These are phyloP conservation scores for Vitis labrusca DNA, from an alignment of 164 flowering plant species.

Conservation along the genomic window DNA sequence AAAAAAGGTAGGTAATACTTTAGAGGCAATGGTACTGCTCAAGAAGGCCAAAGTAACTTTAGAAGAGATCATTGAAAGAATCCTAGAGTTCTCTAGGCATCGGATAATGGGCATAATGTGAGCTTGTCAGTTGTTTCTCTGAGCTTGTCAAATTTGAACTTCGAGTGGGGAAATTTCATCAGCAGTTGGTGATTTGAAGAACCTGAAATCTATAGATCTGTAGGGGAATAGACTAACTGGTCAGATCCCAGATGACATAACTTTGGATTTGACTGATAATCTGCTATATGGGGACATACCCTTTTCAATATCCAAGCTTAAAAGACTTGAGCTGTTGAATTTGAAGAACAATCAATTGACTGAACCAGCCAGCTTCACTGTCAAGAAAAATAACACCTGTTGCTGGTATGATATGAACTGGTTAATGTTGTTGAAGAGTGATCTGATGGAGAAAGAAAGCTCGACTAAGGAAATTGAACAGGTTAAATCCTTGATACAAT, in stretches of 20 bases:
- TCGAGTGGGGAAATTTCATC: constrained; percentile 89
- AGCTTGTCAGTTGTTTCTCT: constrained; percentile 62
- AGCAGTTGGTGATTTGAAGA: constrained; percentile 69
- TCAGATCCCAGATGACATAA: constrained; percentile 90
- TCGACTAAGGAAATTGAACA: constrained; percentile 57
- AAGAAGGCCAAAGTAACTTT: constrained; percentile 62
- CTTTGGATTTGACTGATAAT: constrained; percentile 59
- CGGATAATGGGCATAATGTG: constrained; percentile 52
- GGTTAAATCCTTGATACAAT: constrained; percentile 38
- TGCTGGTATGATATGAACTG: too few relatives aligned
- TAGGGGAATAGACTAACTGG: constrained; percentile 80
- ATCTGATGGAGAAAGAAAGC: constrained; percentile 43
- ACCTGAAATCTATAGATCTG: constrained; percentile 64
- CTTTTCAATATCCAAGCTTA: constrained; percentile 77
- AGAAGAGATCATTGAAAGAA: too few relatives aligned
- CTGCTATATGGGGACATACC: constrained; percentile 80
- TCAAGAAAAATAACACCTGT: too few relatives aligned
- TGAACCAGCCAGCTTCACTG: constrained; percentile 39
- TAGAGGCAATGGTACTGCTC: constrained; percentile 24
- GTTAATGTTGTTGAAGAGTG: constrained; percentile 24
- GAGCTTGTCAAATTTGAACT: constrained; percentile 80
- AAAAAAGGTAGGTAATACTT: constrained; percentile 38
- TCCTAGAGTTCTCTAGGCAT: too few relatives aligned
- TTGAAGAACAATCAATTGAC: constrained; percentile 79
- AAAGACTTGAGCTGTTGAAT: constrained; percentile 70